Evolutionary conservation across 345 rosid genomes (phyloP), one percentile per base, ranked within the genome.

Genomic region (Eutrema yunnanense): DNA sequence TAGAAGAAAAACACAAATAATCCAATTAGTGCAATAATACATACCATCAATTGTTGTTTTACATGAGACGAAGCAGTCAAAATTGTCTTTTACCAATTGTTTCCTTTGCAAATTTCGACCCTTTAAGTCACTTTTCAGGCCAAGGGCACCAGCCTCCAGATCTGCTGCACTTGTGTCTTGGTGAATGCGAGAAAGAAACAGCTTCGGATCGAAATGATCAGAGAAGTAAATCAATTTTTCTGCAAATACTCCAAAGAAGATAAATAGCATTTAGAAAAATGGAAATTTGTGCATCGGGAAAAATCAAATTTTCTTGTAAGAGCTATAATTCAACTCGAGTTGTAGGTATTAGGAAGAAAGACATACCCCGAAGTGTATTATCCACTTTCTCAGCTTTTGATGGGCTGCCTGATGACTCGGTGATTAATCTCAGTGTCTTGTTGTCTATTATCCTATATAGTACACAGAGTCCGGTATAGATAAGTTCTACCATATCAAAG

Each of bases 1-100:
- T 53, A 62, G 37, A 50, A 36, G 52, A 65, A 46, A 36, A 64
- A 42, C 14, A 41, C 6, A 56, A 67, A 72, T 53, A 4, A 75
- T 65, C 58, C 61, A 54, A 9, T 50, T 36, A 60, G 63, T 43
- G 42, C 60, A 50, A 34, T 38, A 26, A 72, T 61, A 67, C 83
- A 67, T 88, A 94, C 98, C 99, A 81, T 95, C 99, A 81, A 95
- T 95, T 38, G 98, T 92, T 26, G 96, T 95, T 85, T 95, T 95
- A 86, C 99, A 95, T 9, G 98, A 95, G 86, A 95, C 99, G 81
- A 95, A 95, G 82, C 97, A 95, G 79, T 95, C 99, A 74, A 95
- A 95, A 71, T 95, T 95, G 80, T 95, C 92, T 78, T 92, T 95
- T 50, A 95, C 99, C 84, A 95, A 80, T 71, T 95, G 96, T 79